Evolutionary conservation across 495 filamentous ascomycete species (phyloP).

Genomic region (Staphylotrichum tortipilum): DNA sequence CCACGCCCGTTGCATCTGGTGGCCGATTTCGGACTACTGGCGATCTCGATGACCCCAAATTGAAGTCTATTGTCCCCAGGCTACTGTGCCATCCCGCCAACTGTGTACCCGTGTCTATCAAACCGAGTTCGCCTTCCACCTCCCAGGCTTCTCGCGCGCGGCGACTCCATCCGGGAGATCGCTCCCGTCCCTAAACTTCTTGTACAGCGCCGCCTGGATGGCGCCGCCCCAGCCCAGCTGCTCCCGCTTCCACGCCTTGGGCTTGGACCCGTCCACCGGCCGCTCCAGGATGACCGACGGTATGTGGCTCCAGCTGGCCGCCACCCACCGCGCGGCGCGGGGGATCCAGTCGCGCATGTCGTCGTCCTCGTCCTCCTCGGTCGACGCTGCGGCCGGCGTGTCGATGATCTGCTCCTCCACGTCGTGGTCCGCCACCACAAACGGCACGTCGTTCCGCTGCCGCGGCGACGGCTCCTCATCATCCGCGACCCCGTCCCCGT

Average conservation of each 20-base stretch:
- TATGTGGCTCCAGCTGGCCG: background rate
- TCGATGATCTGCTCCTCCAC: constrained; percentile 5
- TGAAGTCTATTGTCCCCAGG: too few species aligned
- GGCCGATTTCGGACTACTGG: too few species aligned
- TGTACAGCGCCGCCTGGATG: constrained; percentile 12
- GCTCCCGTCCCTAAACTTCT: constrained; percentile 10
- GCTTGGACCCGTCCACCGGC: constrained; percentile 16
- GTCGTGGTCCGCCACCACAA: constrained; percentile 4
- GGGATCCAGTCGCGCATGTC: constrained; percentile 1
- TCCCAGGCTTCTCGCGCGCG: constrained; percentile 10
- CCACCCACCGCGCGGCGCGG: background rate
- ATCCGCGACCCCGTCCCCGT: background rate
- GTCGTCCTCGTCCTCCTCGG: constrained; percentile 3
- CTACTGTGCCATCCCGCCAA: too few species aligned
- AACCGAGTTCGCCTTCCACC: constrained; percentile 13
- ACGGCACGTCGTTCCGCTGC: background rate
- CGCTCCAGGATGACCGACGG: constrained; percentile 31
- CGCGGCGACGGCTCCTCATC: background rate
- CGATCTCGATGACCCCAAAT: too few species aligned
- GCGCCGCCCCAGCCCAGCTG: constrained; percentile 36
- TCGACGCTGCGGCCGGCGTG: background rate
- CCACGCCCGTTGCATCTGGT: too few species aligned
- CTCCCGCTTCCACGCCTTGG: constrained; percentile 30
- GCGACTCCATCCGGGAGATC: constrained; percentile 16
- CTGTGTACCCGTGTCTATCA: constrained; percentile 1